Evolutionary conservation across 2,329 filamentous ascomycete genomes (phyloP), one percentile per base, ranked within the genome.

Genomic region (Aspergillus texensis): DNA sequence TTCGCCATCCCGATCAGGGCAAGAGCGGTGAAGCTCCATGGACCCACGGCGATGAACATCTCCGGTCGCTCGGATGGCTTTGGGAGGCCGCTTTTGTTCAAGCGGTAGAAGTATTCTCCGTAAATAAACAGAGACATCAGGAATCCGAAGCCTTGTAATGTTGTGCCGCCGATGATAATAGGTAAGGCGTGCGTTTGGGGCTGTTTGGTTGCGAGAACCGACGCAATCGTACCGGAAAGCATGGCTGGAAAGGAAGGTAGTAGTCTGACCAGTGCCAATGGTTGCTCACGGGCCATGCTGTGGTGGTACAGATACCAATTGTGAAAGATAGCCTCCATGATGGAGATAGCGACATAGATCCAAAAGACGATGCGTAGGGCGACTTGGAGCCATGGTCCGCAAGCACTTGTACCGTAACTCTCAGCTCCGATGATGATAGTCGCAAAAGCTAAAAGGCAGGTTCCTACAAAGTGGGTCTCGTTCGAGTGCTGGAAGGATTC

Each of bases 361-460:
- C 90, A 93, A 74, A 91, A 93, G 1, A 85, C 78, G 0, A 88
- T 79, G 54, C 87, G 82, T 1, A 91, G 82, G 0, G 82, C 83
- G 72, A 82, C 84, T 2, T 85, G 77, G 1, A 91, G 82, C 74
- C 85, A 86, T 0, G 77, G 71, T 0, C 88, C 86, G 39, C 83
- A 78, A 1, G 80, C 76, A 0, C 86, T 83, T 5, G 89, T 84
- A 10, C 84, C 88, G 68, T 91, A 92, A 3, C 82, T 78, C 54
- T 90, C 83, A 0, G 86, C 87, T 67, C 85, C 84, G 6, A 88
- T 87, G 63, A 93, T 84, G 61, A 92, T 82, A 0, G 89, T 87
- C 0, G 88, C 86, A 4, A 90, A 69, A 1, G 85, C 84, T 2
- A 93, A 80, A 78, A 89, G 89, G 70, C 50, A 54, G 12, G 50